A percentile compares a stretch with the other conserved stretches of the same genome.
These are phyloP conservation scores for Eutypella sp. DNA, from an alignment of 2,329 filamentous ascomycete species.

Conservation along the genomic window DNA sequence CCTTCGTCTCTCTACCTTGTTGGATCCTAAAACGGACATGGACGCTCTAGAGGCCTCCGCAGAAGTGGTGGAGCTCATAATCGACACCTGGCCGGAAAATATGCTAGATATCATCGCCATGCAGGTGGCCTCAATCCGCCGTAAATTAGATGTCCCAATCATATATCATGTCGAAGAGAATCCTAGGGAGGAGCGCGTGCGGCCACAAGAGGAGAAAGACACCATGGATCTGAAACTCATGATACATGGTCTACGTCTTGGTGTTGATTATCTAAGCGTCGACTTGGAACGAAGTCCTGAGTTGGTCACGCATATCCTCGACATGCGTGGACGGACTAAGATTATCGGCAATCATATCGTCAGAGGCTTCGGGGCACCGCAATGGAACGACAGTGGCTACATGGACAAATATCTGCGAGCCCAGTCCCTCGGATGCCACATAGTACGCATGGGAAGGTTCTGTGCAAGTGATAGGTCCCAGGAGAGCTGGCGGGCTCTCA, in stretches of 20 bases:
- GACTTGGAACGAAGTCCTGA: slow-evolving; percentile 54
- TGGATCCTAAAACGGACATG: slow-evolving; percentile 46
- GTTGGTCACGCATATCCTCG: slow-evolving; percentile 44
- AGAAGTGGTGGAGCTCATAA: slow-evolving; percentile 56
- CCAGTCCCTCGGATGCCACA: slow-evolving; percentile 52
- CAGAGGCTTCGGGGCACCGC: slow-evolving; percentile 38
- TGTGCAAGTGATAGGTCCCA: slow-evolving; percentile 51
- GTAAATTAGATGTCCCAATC: slow-evolving; percentile 51
- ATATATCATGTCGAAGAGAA: slow-evolving; percentile 53
- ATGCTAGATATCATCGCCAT: slow-evolving; percentile 46
- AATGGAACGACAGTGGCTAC: slow-evolving; percentile 53
- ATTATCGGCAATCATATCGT: slow-evolving; percentile 55
- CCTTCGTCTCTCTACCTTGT: slow-evolving; percentile 55
- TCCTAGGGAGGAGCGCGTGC: slow-evolving; percentile 36
- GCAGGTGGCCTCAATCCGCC: slow-evolving; percentile 52
- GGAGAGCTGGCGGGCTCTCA: slow-evolving; percentile 43
- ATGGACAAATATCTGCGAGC: slow-evolving; percentile 50
- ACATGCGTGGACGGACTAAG: slow-evolving; percentile 51
- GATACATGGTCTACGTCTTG: slow-evolving; percentile 59
- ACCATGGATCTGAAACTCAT: slow-evolving; percentile 51
- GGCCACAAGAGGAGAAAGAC: slow-evolving; percentile 33
- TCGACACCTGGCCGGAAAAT: slow-evolving; percentile 51
- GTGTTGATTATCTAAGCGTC: slow-evolving; percentile 60
- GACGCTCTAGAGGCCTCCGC: slow-evolving; percentile 51
- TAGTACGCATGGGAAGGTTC: slow-evolving; percentile 58